A percentile compares a stretch with the other conserved stretches of the same genome.
Evolutionary conservation across 2,329 filamentous ascomycete genomes (phyloP).

Genomic region (Aspergillus fumigatiaffinis): DNA sequence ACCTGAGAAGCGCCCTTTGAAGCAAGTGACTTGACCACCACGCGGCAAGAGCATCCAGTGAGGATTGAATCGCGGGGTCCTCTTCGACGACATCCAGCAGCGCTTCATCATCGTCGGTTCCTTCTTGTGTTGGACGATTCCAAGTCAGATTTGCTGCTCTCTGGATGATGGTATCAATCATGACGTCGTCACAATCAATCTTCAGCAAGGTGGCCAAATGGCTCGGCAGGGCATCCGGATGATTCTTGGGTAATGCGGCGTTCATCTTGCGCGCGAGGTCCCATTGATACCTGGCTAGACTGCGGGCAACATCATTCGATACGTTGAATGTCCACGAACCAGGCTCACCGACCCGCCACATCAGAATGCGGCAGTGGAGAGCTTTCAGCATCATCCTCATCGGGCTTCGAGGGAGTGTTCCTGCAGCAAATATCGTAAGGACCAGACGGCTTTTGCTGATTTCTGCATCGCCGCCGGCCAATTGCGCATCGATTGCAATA

Average conservation of each 20-base stretch:
- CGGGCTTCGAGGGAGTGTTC: constrained; percentile 79
- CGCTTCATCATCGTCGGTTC: constrained; percentile 59
- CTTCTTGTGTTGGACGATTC: constrained; percentile 71
- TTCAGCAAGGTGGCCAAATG: constrained; percentile 74
- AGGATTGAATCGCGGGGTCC: constrained; percentile 77
- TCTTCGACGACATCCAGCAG: constrained; percentile 81
- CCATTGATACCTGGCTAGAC: constrained; percentile 74
- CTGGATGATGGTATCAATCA: constrained; percentile 73
- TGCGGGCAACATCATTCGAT: constrained; percentile 67
- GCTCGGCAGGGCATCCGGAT: constrained; percentile 66
- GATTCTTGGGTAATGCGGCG: constrained; percentile 43
- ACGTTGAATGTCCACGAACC: constrained; percentile 61
- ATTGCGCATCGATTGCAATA: constrained; percentile 87
- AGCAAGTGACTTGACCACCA: constrained; percentile 80
- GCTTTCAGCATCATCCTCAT: constrained; percentile 85
- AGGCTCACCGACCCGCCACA: constrained; percentile 71
- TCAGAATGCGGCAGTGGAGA: constrained; percentile 80
- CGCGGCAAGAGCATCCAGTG: constrained; percentile 83
- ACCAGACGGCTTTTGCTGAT: constrained; percentile 84
- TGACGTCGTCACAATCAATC: constrained; percentile 75
- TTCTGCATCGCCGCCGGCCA: constrained; percentile 84
- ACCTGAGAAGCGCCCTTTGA: constrained; percentile 63
- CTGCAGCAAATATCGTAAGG: constrained; percentile 81
- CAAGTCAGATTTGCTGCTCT: constrained; percentile 86
- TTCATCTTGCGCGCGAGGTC: constrained; percentile 68